These are phyloP conservation scores for Oryza meridionalis DNA, from an alignment of 176 grass and related monocot genomes.

Conservation along the genomic window DNA sequence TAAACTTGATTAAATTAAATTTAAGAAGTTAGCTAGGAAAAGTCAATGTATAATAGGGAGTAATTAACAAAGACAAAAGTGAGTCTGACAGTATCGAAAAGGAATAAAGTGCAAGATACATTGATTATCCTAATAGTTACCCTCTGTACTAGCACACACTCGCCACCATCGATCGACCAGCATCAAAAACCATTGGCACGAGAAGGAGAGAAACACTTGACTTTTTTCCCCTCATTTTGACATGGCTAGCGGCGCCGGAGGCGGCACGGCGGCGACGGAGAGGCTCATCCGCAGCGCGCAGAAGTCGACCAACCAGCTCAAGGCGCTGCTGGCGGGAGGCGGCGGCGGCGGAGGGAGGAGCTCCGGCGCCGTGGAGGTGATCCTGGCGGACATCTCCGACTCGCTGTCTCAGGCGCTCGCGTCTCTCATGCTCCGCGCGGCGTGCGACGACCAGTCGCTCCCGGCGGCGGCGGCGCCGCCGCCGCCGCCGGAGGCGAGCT, in stretches of 20 bases:
- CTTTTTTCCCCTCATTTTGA: background rate
- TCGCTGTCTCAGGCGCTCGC: conserved; percentile 8
- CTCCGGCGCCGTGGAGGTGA: conserved; percentile 8
- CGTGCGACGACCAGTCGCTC: too few relatives aligned
- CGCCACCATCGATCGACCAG: background rate
- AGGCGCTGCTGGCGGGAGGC: background rate
- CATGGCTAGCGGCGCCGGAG: background rate
- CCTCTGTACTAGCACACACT: background rate
- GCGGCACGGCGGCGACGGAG: background rate
- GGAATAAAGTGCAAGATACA: background rate
- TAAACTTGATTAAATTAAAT: too few relatives aligned
- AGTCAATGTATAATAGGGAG: too few relatives aligned
- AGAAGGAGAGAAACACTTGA: background rate
- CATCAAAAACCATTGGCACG: too few relatives aligned
- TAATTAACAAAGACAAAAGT: background rate
- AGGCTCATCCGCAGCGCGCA: background rate
- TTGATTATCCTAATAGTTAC: background rate
- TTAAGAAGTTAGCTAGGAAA: too few relatives aligned
- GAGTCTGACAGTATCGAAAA: background rate
- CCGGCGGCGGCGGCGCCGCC: background rate
- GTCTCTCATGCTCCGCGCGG: background rate
- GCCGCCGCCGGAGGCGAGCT: background rate
- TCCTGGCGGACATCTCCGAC: conserved; percentile 28
- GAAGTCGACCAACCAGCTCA: conserved; percentile 35
- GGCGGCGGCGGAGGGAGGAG: too few relatives aligned